Conservation (phyloP, 768 basidiomycete species). For the Fibroporia radiculosa region DNA sequence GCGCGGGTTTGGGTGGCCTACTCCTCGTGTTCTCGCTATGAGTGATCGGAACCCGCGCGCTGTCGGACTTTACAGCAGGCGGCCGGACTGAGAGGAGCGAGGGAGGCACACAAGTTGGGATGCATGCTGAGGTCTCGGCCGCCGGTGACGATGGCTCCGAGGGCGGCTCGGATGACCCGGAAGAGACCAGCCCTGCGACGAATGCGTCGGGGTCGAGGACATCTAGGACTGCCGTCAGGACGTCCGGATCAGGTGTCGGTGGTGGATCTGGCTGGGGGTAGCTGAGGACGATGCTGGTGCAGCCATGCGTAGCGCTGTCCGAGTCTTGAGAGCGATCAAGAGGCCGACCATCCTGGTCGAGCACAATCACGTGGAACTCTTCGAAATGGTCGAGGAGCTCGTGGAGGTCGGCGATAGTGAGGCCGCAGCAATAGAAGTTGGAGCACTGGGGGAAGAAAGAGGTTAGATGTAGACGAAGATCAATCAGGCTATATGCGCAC, state of each 20-base stretch:
- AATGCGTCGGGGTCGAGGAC: constrained; percentile 6
- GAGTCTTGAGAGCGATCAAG: constrained; percentile 22
- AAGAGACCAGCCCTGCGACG: no score
- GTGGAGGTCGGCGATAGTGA: constrained; percentile 38
- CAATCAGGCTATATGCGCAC: background rate
- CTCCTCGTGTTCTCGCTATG: background rate
- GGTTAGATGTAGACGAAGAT: background rate
- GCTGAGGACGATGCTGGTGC: constrained; percentile 19
- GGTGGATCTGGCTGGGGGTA: constrained; percentile 26
- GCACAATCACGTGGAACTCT: constrained; percentile 30
- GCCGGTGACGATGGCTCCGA: constrained; percentile 2
- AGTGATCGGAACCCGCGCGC: background rate
- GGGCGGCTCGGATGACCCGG: constrained; percentile 8
- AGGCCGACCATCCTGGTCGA: constrained; percentile 24
- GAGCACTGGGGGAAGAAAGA: constrained; percentile 24
- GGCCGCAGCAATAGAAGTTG: constrained; percentile 43
- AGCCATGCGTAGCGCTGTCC: constrained; percentile 4
- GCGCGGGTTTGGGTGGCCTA: background rate
- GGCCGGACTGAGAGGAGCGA: constrained; percentile 16
- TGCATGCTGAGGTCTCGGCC: constrained; percentile 9
- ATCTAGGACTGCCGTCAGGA: constrained; percentile 2
- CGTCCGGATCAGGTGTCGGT: constrained; percentile 4
- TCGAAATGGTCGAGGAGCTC: constrained; percentile 46
- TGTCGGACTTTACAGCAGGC: background rate
- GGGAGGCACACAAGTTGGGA: constrained; percentile 19